Base-by-base conservation (phyloP, 768 basidiomycete species). In the Naganishia randhawae region DNA sequence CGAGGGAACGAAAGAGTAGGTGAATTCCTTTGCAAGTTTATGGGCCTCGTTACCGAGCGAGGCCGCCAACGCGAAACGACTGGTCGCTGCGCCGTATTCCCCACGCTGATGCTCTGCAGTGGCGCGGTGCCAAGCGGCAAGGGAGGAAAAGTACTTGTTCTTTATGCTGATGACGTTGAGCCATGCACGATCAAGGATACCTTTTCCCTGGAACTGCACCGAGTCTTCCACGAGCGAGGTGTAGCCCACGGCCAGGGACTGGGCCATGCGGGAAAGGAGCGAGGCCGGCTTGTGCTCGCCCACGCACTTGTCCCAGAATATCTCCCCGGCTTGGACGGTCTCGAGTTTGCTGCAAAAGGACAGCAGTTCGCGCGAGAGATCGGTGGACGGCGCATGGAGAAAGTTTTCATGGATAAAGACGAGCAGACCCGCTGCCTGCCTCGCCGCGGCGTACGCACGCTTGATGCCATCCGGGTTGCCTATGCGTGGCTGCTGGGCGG, bases 361-460 rank as follows among this genome's bases (percentile, higher is more conserved):
- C 83, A 99, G 85, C 65, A 98, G 91, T 69, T 98, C 95, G 22
- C 92, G 85, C 74, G 88, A 89, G 51, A 98, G 85, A 81, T 98
- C 96, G 1, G 91, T 96, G 25, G 90, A 92, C 0, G 96, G 96
- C 0, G 95, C 96, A 74, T 99, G 96, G 0, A 99, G 83, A 80
- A 99, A 99, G 85, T 99, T 97, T 80, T 99, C 96, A 82, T 98
- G 97, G 83, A 99, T 93, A 79, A 98, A 99, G 7, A 88, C 92
- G 76, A 97, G 86, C 92, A 99, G 96, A 22, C 96, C 96, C 2
- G 94, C 91, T 48, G 90, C 88, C 13, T 89, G 87, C 19, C 89
- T 84, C 74, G 92, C 90, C 81, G 92, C 94, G 81, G 91, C 86
- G 82, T 96, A 99, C 0, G 95, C 87, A 37, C 92, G 86, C 81